phyloP scores from a whole-genome alignment of 257 asterid species.

The Cynanchum wilfordii region DNA sequence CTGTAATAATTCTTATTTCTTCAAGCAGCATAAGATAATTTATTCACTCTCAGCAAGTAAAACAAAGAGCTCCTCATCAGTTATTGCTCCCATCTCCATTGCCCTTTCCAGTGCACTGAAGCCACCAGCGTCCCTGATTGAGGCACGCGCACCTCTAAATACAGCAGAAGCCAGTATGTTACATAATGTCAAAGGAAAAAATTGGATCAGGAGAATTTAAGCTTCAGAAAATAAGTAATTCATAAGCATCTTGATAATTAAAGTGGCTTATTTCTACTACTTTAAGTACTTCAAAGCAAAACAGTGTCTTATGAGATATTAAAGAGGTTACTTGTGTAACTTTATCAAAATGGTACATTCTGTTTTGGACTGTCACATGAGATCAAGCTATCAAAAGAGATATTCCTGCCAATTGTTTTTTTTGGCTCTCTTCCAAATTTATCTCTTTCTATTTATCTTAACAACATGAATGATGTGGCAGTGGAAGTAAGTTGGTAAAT shows the following conservation, averaged over 20 bases:
- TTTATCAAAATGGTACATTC: too few relatives aligned
- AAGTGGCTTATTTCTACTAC: too few relatives aligned
- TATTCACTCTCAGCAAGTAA: constrained; percentile 77
- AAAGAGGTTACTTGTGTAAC: too few relatives aligned
- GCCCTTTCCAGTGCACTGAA: constrained; percentile 77
- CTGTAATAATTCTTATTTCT: constrained; percentile 1
- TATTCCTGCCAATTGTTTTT: too few relatives aligned
- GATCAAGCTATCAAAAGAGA: too few relatives aligned
- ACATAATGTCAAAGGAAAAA: not conserved
- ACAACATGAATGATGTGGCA: too few relatives aligned
- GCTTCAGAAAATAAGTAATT: not conserved
- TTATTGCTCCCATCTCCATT: constrained; percentile 96
- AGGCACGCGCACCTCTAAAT: constrained; percentile 81
- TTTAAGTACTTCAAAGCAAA: too few relatives aligned
- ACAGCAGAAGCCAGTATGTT: not conserved
- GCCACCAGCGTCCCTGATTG: constrained; percentile 76
- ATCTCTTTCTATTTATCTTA: too few relatives aligned
- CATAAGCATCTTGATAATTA: not conserved
- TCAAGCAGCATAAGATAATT: constrained; percentile 3
- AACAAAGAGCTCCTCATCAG: constrained; percentile 84
- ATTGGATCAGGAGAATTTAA: not conserved
- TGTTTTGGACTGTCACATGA: too few relatives aligned
- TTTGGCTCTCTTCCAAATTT: too few relatives aligned
- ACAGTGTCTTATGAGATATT: too few relatives aligned
- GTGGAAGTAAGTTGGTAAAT: too few relatives aligned